Evolutionary conservation across 148 eudicot species (phyloP).

Genomic region (Diospyros kaki): DNA sequence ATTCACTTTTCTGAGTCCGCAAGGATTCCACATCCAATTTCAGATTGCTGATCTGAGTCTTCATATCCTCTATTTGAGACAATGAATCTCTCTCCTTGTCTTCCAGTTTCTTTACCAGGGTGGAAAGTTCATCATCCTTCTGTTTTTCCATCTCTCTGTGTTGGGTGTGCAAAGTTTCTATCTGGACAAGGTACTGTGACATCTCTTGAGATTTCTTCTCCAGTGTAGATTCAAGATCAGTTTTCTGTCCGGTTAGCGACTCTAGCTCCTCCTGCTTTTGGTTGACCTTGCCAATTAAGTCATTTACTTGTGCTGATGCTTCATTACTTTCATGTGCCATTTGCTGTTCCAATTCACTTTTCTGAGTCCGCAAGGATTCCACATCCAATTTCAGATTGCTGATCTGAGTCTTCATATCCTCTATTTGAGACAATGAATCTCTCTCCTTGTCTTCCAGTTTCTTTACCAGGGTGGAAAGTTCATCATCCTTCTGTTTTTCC

Average conservation of each 20-base stretch:
- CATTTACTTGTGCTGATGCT: slow-evolving; percentile 40
- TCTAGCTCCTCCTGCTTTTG: slow-evolving; percentile 48
- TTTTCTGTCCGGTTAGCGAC: slow-evolving; percentile 35
- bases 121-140: slow-evolving; percentile 13
- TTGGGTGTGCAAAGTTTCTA: slow-evolving; percentile 33
- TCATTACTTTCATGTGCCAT: slow-evolving; percentile 29
- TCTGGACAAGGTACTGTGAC: slow-evolving; percentile 43
- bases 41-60: slow-evolving; percentile 26
- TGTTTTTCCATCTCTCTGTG: slow-evolving; percentile 7
- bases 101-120: slow-evolving; percentile 6
- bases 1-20: slow-evolving; percentile 32
- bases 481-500: slow-evolving; percentile 11
- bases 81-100: slow-evolving; percentile 21
- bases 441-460: slow-evolving; percentile 8
- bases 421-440: slow-evolving; percentile 31
- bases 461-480: slow-evolving; percentile 11
- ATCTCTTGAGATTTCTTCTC: slow-evolving; percentile 50
- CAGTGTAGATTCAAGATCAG: slow-evolving; percentile 45
- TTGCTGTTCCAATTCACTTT: slow-evolving; percentile 45
- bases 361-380: slow-evolving; percentile 34
- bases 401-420: slow-evolving; percentile 38
- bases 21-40: slow-evolving; percentile 37
- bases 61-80: slow-evolving; percentile 28
- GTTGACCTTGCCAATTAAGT: slow-evolving; percentile 36
- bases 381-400: slow-evolving; percentile 29